A percentile compares a stretch with the other conserved stretches of the same genome.
Evolutionary conservation across 2,329 filamentous ascomycete genomes (phyloP).

Genomic region (Didymella glomerata): DNA sequence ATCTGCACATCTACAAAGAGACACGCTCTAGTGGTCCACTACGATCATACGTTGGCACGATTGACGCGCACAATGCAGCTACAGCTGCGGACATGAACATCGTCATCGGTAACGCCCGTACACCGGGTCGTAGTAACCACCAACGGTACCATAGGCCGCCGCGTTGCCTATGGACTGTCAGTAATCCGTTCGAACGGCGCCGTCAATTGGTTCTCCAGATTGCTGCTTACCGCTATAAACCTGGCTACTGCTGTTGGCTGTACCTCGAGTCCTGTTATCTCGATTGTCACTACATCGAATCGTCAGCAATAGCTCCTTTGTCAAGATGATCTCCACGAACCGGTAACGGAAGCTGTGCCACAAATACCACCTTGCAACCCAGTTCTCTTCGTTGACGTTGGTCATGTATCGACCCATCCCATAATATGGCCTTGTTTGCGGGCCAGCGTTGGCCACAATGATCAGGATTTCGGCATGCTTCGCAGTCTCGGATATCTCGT

Average conservation of each 20-base stretch:
- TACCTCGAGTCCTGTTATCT: slow-evolving; percentile 25
- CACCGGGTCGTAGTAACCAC: slow-evolving; percentile 38
- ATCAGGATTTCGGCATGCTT: slow-evolving; percentile 56
- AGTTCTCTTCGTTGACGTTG: slow-evolving; percentile 56
- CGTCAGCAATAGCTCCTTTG: neutral
- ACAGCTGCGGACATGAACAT: neutral
- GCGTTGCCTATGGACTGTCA: slow-evolving; percentile 10
- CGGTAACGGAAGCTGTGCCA: slow-evolving; percentile 62
- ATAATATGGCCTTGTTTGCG: slow-evolving; percentile 53
- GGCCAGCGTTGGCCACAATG: slow-evolving; percentile 53
- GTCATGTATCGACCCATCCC: slow-evolving; percentile 53
- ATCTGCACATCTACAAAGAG: slow-evolving; percentile 33
- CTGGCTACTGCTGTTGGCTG: slow-evolving; percentile 7
- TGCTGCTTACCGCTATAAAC: slow-evolving; percentile 9
- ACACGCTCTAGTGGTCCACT: slow-evolving; percentile 7
- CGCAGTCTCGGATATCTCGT: slow-evolving; percentile 59
- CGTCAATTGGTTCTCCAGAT: neutral
- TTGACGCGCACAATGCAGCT: neutral
- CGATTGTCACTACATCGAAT: slow-evolving; percentile 45
- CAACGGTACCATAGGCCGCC: slow-evolving; percentile 9
- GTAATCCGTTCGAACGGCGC: neutral
- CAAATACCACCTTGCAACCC: slow-evolving; percentile 61
- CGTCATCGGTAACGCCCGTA: slow-evolving; percentile 31
- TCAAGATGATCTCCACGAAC: slow-evolving; percentile 16
- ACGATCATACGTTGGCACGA: neutral